These are phyloP conservation scores for Mortierella sp. DNA, from an alignment of 371 early-diverging fungal genomes.

Conservation along the genomic window DNA sequence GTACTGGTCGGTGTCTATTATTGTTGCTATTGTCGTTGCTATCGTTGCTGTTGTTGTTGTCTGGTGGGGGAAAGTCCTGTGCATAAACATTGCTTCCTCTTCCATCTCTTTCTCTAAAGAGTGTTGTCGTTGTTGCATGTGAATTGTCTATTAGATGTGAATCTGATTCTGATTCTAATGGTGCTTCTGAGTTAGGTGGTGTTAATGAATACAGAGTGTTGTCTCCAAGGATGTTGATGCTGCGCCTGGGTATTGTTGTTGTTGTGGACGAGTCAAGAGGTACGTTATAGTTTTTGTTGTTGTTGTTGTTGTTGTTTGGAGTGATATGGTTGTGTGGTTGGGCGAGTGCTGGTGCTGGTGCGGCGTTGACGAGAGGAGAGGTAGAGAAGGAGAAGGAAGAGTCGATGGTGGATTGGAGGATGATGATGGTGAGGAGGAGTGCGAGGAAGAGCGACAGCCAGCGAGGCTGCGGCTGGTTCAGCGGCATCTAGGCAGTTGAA, in stretches of 20 bases:
- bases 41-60: background rate
- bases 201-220: background rate
- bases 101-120: too few relatives aligned
- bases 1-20: too few relatives aligned
- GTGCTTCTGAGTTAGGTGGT: background rate
- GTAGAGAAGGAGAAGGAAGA: background rate
- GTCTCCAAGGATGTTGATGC: background rate
- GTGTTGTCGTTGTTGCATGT: background rate
- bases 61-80: background rate
- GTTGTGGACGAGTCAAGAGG: background rate
- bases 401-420: conserved; percentile 10
- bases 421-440: conserved; percentile 29
- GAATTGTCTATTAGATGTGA: background rate
- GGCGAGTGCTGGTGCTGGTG: background rate
- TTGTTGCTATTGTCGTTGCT: background rate
- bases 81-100: background rate
- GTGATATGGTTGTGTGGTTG: background rate
- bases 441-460: conserved; percentile 27
- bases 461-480: conserved; percentile 15
- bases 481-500: conserved; percentile 14
- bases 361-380: conserved; percentile 4
- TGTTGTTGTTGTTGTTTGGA: background rate
- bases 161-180: background rate
- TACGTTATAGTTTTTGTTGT: background rate
- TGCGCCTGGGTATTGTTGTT: background rate